These are phyloP conservation scores for Pseudogymnoascus sp. DNA, from an alignment of 2,329 filamentous ascomycete genomes.

Conservation along the genomic window DNA sequence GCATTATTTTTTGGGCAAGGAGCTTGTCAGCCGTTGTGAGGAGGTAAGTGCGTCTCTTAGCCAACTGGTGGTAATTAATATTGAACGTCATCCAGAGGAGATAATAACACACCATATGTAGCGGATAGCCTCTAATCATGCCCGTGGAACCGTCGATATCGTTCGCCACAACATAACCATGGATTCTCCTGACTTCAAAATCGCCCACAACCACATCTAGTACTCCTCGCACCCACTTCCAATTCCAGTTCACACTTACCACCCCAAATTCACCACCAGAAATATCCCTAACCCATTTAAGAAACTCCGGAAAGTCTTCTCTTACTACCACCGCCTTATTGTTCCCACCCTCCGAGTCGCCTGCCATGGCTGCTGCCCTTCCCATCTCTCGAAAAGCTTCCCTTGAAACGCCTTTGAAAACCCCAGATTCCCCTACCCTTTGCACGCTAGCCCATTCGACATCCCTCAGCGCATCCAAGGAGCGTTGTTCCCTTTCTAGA, in stretches of 20 bases:
- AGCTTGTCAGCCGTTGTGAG: constrained; percentile 22
- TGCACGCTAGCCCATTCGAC: constrained; percentile 22
- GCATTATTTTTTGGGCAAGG: constrained; percentile 15
- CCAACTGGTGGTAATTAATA: constrained; percentile 6
- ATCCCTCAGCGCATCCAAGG: constrained; percentile 14
- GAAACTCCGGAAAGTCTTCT: background rate
- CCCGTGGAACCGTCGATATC: background rate
- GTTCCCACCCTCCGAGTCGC: background rate
- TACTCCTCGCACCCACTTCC: constrained; percentile 15
- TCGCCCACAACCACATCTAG: constrained; percentile 13
- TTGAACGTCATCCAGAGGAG: constrained; percentile 18
- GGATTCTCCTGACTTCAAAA: background rate
- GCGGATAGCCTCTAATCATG: background rate
- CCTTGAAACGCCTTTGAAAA: constrained; percentile 20
- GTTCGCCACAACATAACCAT: background rate
- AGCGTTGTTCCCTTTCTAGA: constrained; percentile 17
- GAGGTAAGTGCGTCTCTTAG: constrained; percentile 2
- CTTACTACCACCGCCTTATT: background rate
- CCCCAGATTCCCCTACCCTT: constrained; percentile 18
- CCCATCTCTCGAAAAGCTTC: constrained; percentile 16
- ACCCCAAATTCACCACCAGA: background rate
- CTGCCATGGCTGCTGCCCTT: constrained; percentile 12
- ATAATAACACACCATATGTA: background rate
- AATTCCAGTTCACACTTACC: constrained; percentile 14
- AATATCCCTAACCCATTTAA: background rate